phyloP scores from a whole-genome alignment of 2,329 filamentous ascomycete species.

The Lasiodiplodia hormozganensis region DNA sequence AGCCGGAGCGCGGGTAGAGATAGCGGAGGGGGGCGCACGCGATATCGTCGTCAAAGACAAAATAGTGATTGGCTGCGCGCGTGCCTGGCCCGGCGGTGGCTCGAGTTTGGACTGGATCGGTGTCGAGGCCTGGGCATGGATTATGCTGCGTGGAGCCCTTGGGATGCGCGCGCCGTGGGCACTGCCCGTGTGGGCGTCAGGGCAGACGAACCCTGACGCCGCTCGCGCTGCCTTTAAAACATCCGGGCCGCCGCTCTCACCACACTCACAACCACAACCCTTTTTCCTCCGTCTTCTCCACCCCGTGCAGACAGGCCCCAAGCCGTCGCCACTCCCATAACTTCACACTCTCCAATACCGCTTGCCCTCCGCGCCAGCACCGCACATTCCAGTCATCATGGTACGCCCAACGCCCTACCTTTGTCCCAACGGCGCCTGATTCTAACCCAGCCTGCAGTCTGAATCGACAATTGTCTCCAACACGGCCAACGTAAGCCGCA shows the following conservation, averaged over 20 bases:
- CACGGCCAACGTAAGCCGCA: constrained; percentile 53
- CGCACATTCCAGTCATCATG: constrained; percentile 32
- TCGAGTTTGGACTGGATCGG: constrained; percentile 26
- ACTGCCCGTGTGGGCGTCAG: constrained; percentile 20
- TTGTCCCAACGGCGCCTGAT: constrained; percentile 2
- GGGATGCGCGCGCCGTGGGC: constrained; percentile 20
- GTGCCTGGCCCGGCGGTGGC: constrained; percentile 25
- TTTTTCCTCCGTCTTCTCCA: neutral
- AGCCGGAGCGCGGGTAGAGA: constrained; percentile 21
- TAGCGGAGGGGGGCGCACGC: constrained; percentile 21
- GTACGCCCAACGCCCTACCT: constrained; percentile 6
- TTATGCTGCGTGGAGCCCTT: constrained; percentile 19
- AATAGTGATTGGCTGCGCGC: constrained; percentile 24
- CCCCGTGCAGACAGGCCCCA: constrained; percentile 6
- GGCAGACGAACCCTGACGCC: constrained; percentile 19
- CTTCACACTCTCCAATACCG: constrained; percentile 2
- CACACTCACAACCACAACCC: constrained; percentile 24
- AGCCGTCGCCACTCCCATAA: constrained; percentile 24
- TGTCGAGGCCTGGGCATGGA: constrained; percentile 21
- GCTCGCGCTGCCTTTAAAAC: constrained; percentile 31
- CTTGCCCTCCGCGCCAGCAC: constrained; percentile 14
- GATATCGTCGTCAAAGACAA: constrained; percentile 26
- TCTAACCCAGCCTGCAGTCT: constrained; percentile 37
- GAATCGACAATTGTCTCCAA: constrained; percentile 54
- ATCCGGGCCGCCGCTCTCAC: constrained; percentile 28